A percentile compares a stretch with the other conserved stretches of the same genome.
Evolutionary conservation across 1,284 basidiomycete species (phyloP).

Genomic region (Cutaneotrichosporon sp.): DNA sequence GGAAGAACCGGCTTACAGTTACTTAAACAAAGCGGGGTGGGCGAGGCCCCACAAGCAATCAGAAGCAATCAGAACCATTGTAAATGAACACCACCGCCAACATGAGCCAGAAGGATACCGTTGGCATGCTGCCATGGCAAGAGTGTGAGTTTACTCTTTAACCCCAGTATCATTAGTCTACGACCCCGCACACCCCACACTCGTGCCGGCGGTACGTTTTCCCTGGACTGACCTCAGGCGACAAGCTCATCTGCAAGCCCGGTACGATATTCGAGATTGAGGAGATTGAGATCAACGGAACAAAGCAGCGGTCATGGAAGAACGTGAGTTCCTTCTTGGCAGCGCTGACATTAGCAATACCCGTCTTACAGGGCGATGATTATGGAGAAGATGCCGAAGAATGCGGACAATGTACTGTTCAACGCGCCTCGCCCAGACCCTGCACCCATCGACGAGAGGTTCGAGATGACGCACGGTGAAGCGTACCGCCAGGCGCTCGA

Average conservation of each 20-base stretch:
- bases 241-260: constrained; percentile 40
- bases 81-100: neutral
- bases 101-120: neutral
- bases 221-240: constrained; percentile 28
- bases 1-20: neutral
- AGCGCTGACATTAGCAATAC: constrained; percentile 2
- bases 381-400: constrained; percentile 1
- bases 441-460: constrained; percentile 14
- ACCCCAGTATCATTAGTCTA: neutral
- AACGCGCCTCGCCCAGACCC: constrained; percentile 31
- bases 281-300: constrained; percentile 30
- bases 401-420: constrained; percentile 12
- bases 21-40: neutral
- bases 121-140: constrained; percentile 3
- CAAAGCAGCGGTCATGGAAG: constrained; percentile 39
- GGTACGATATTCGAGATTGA: constrained; percentile 45
- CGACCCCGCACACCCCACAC: neutral
- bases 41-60: neutral
- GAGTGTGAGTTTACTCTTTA: neutral
- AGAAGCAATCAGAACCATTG: neutral
- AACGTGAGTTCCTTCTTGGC: constrained; percentile 29
- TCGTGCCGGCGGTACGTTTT: neutral
- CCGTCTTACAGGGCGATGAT: constrained; percentile 7
- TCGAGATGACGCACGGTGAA: constrained; percentile 33
- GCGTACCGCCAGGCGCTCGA: constrained; percentile 27